Evolutionary conservation across 2,329 filamentous ascomycete species (phyloP), one percentile per base, ranked within the genome.

Genomic region (Dactylonectria macrodidyma): DNA sequence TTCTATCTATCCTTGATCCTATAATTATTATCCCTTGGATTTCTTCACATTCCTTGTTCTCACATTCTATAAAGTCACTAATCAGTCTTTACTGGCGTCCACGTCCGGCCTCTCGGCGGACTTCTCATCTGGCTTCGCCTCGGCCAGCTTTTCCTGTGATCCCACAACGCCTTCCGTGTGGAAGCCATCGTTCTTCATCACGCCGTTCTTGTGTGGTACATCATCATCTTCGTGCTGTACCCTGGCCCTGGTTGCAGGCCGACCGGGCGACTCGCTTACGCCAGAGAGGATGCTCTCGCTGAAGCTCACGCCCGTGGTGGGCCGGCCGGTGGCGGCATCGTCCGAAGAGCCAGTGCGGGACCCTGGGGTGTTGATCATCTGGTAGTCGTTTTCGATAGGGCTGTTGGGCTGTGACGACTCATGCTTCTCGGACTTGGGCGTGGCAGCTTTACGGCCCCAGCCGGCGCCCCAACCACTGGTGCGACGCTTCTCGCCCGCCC

Each of bases 401-500:
- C 79, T 79, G 14, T 78, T 77, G 5, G 83, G 79, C 2, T 75
- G 75, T 4, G 80, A 77, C 1, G 78, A 75, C 33, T 80, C 81
- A 22, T 77, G 68, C 16, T 78, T 81, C 44, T 76, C 76, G 19
- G 76, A 76, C 75, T 78, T 80, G 38, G 64, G 36, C 12, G 65
- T 73, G 63, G 65, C 73, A 64, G 78, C 77, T 72, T 78, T 80
- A 46, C 81, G 64, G 56, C 82, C 81, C 79, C 83, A 84, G 52
- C 80, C 80, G 26, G 76, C 79, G 26, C 79, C 85, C 76, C 85
- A 83, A 54, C 81, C 85, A n/a, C 80, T 83, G 3, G 78, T 77
- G 76, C 91, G 93, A 70, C 91, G 86, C 83, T 95, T 95, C 82
- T 96, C 93, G 57, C 91, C 91, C 2, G 91, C 90, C 91, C 91